Conservation (phyloP, 2,329 filamentous ascomycete genomes). For the Teratosphaeria pseudoeucalypti region DNA sequence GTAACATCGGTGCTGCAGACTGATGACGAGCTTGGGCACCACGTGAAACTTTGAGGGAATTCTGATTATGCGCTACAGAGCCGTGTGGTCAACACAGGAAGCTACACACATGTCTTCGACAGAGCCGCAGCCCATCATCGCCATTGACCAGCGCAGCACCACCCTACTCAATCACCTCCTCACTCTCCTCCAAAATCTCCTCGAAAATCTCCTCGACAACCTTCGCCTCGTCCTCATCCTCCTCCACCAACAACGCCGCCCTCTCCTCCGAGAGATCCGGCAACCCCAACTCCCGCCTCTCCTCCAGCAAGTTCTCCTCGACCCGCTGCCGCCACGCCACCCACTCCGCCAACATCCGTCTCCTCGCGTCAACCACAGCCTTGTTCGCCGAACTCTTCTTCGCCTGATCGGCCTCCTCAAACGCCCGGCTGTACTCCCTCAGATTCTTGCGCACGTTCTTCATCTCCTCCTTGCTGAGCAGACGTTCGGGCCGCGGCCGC, state of each 20-base stretch:
- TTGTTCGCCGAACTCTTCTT: slow-evolving; percentile 89
- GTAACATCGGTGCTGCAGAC: too few species aligned
- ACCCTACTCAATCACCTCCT: slow-evolving; percentile 6
- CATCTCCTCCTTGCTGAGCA: slow-evolving; percentile 93
- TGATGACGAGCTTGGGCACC: too few species aligned
- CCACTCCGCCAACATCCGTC: slow-evolving; percentile 81
- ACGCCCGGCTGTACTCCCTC: slow-evolving; percentile 86
- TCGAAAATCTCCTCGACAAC: slow-evolving; percentile 71
- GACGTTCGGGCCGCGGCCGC: slow-evolving; percentile 82
- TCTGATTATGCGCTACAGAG: background rate
- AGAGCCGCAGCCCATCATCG: background rate
- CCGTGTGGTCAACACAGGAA: background rate
- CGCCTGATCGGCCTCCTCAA: slow-evolving; percentile 90
- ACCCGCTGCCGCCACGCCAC: slow-evolving; percentile 67
- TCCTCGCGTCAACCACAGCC: slow-evolving; percentile 80
- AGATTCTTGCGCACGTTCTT: slow-evolving; percentile 97
- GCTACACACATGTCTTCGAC: background rate
- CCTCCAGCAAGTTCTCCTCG: slow-evolving; percentile 60
- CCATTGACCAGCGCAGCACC: background rate
- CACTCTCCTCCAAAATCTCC: slow-evolving; percentile 57
- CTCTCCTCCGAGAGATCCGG: slow-evolving; percentile 55
- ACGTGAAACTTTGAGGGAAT: too few species aligned
- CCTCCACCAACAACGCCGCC: slow-evolving; percentile 44
- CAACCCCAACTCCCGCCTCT: slow-evolving; percentile 58
- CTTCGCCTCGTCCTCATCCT: slow-evolving; percentile 40